Base-by-base conservation (phyloP, 768 basidiomycete genomes). In the Erythrobasidium yunnanense region DNA sequence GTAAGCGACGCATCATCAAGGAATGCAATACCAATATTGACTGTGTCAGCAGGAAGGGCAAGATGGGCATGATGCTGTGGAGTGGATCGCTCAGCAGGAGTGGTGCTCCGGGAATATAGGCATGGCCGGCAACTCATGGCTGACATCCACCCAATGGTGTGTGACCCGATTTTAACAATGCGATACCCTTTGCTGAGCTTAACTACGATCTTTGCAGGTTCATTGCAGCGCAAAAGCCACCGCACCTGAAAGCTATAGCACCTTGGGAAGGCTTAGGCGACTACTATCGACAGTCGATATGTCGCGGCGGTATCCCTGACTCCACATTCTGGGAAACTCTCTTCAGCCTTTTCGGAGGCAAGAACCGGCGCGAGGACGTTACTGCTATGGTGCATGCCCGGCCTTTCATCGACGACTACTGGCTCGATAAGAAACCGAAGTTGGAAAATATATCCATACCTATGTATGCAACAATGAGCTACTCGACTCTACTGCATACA, bases 111-210 rank as follows among this genome's bases (percentile, higher is more conserved):
- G 47, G 4, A 50, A 50, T 8, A 50, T 27, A 4, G 22, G 47
- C 47, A 50, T 50, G 47, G 47, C 29, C 47, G 47, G 47, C 47
- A 50, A 50, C 47, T 50, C 47, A 5, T 50, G 47, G 47, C 47
- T 50, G 4, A 22, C 47, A 4, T 50, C 47, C 4, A 50, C 47
- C 4, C 47, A 50, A 17, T 50, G 47, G 47, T n/a, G n/a, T n/a
- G n/a, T n/a, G n/a, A n/a, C n/a, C n/a, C n/a, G n/a, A n/a, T n/a
- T n/a, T n/a, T n/a, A n/a, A n/a, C n/a, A n/a, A n/a, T n/a, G n/a
- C n/a, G n/a, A n/a, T n/a, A n/a, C n/a, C n/a, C n/a, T n/a, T n/a
- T n/a, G n/a, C n/a, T n/a, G n/a, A n/a, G n/a, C n/a, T n/a, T n/a
- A n/a, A n/a, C n/a, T n/a, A n/a, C n/a, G n/a, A n/a, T n/a, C n/a